Base-by-base conservation (phyloP, 2,329 filamentous ascomycete species). In the Aspergillus sp. region DNA sequence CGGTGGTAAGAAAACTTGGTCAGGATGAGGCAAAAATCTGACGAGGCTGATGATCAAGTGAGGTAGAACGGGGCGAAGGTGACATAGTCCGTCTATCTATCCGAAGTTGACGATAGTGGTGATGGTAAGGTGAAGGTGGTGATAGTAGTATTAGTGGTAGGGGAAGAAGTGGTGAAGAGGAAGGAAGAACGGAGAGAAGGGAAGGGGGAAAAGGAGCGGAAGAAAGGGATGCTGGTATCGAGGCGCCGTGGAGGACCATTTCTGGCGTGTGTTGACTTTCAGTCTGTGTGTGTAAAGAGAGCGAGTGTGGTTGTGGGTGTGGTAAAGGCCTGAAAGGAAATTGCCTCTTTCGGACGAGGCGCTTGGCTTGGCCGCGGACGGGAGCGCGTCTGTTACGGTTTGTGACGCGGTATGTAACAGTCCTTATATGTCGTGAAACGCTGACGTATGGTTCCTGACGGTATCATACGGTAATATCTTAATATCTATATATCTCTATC, bases 21-120 rank as follows among this genome's bases (percentile, higher is more conserved):
- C 63, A 64, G 50, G 63, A 62, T 55, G 58, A 62, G 56, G 58
- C 57, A 53, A 61, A 59, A 60, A 57, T 62, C 54, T 56, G 49
- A 56, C 53, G 53, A 49, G 58, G 54, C 53, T 58, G 53, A 52
- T 55, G 15, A 35, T 17, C 45, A 45, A 53, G 52, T 49, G 51
- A 52, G 50, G 50, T 52, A 54, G 49, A 43, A 53, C 49, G 55
- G 51, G 54, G 53, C 51, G 55, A 51, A 51, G 55, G 56, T 61
- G 59, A 62, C 60, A 63, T 68, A 65, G 57, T 61, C 58, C 52
- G 48, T 51, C 25, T 30, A 30, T 30, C 25, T 30, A 30, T 30
- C 25, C 25, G 25, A 30, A 30, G 25, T 30, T 30, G 25, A 30
- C 9, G 54, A 48, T 32, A 44, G 45, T 41, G 48, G 45, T 47